These are phyloP conservation scores for Mortierella sp. DNA, from an alignment of 371 early-diverging fungal genomes.

Conservation along the genomic window DNA sequence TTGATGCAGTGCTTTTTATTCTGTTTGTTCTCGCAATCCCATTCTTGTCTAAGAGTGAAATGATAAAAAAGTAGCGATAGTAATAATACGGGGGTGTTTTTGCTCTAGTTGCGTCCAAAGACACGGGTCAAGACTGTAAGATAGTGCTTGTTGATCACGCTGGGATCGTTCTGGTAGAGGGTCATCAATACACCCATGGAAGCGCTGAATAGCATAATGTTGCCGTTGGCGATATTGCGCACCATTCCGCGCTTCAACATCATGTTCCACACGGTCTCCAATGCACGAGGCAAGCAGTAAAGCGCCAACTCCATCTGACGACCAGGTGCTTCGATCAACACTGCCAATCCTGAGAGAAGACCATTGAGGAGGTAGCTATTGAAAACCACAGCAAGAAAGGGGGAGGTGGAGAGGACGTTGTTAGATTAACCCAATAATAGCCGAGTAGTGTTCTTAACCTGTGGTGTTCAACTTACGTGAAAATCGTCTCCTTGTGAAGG, in stretches of 20 bases:
- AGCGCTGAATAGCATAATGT: slow-evolving; percentile 72
- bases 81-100: too few species aligned
- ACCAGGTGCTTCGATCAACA: slow-evolving; percentile 79
- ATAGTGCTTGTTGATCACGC: slow-evolving; percentile 77
- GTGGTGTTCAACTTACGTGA: slow-evolving; percentile 68
- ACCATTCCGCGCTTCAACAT: slow-evolving; percentile 33
- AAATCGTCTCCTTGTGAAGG: slow-evolving; percentile 63
- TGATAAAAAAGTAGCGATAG: not conserved
- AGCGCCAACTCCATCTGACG: slow-evolving; percentile 84
- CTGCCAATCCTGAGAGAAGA: slow-evolving; percentile 71
- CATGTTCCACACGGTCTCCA: slow-evolving; percentile 79
- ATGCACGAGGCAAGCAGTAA: slow-evolving; percentile 84
- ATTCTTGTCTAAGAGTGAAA: too few species aligned
- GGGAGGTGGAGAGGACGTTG: too few species aligned
- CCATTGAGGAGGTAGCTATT: slow-evolving; percentile 71
- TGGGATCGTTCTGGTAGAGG: slow-evolving; percentile 83
- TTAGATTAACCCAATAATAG: not conserved
- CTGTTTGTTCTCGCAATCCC: too few species aligned
- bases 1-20: too few species aligned
- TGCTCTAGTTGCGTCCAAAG: slow-evolving; percentile 81
- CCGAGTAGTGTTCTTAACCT: too few species aligned
- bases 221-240: slow-evolving; percentile 62
- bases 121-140: slow-evolving; percentile 82
- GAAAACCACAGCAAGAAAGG: not conserved
- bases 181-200: slow-evolving; percentile 87